Percentiles rank a stretch among this genome's conserved stretches.
phyloP scores from a whole-genome alignment of 2,329 filamentous ascomycete species.

The Talaromyces sp. region DNA sequence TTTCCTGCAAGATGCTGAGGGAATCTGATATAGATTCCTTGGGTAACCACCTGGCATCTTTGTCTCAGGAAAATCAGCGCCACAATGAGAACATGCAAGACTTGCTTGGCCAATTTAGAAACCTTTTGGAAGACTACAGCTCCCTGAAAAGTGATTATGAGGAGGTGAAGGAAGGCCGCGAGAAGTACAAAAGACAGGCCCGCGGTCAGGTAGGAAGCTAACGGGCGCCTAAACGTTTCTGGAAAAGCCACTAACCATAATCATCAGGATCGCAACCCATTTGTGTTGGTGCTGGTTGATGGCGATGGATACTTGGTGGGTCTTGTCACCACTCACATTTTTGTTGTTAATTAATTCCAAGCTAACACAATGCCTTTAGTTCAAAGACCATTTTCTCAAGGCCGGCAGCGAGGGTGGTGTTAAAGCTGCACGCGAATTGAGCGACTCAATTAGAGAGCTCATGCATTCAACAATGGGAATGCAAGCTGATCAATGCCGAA shows the following conservation, averaged over 20 bases:
- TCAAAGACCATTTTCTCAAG: slow-evolving; percentile 54
- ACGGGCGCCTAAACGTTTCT: background rate
- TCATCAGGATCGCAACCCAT: slow-evolving; percentile 55
- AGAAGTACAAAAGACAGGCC: slow-evolving; percentile 59
- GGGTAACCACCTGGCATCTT: slow-evolving; percentile 18
- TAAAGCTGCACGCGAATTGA: slow-evolving; percentile 57
- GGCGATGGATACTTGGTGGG: slow-evolving; percentile 60
- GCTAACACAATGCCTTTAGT: slow-evolving; percentile 53
- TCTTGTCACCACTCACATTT: background rate
- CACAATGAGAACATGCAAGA: slow-evolving; percentile 34
- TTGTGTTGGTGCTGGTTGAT: slow-evolving; percentile 64
- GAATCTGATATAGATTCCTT: slow-evolving; percentile 31
- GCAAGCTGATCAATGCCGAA: slow-evolving; percentile 54
- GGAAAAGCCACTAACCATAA: slow-evolving; percentile 12
- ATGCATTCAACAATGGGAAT: slow-evolving; percentile 47
- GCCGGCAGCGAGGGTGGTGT: slow-evolving; percentile 58
- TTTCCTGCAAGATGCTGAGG: slow-evolving; percentile 21
- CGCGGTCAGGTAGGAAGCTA: slow-evolving; percentile 41
- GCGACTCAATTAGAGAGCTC: slow-evolving; percentile 53
- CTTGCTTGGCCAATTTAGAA: slow-evolving; percentile 45
- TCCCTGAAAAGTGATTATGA: slow-evolving; percentile 61
- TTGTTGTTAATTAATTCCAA: background rate
- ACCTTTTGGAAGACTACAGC: slow-evolving; percentile 58
- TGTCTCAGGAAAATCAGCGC: slow-evolving; percentile 28
- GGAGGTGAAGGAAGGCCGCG: slow-evolving; percentile 56